Base-by-base conservation (phyloP, 805 yeast genomes). In the Kuraishia hungarica region DNA sequence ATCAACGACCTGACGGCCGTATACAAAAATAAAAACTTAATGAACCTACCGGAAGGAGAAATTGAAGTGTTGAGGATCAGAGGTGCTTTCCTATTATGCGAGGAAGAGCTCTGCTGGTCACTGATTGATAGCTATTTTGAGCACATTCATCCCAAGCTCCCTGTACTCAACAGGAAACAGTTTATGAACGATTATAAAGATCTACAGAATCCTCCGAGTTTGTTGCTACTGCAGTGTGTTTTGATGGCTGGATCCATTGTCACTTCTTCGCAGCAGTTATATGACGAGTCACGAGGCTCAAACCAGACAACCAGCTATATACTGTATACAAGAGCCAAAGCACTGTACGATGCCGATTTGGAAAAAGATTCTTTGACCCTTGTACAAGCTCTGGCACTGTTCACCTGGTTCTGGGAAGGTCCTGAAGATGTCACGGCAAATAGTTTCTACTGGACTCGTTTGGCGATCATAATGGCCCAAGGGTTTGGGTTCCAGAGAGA, bases 401-500 rank as follows among this genome's bases (percentile, higher is more conserved):
- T 88, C 57, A 86, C 87, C 0, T 78, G 84, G 61, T 84, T 82
- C 68, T 83, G 90, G 84, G 92, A 84, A 59, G 84, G 88, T 1
- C 87, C 87, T 10, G 86, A 86, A 59, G 84, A 81, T 60, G 83
- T 83, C 43, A 76, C 87, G 28, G 80, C 84, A 54, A 85, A 84
- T 64, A 79, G 83, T 2, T 82, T 79, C 62, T 84, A 83, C 66
- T 84, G 90, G 89, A 78, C 85, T 11, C 75, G 89, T 52, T 78
- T 83, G 11, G 92, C 90, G 0, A 73, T 86, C 39, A 78, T 84
- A 11, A 72, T 84, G 52, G 92, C 92, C 1, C 91, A 86, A 64
- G 87, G 88, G 13, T 78, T 82, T 62, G 96, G 96, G 1, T 72
- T 89, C 60, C 94, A 89, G 66, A 74, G 89, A 59, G 80, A 62